Evolutionary conservation across 768 basidiomycete species (phyloP).

Genomic region (Clavaria fumosa): DNA sequence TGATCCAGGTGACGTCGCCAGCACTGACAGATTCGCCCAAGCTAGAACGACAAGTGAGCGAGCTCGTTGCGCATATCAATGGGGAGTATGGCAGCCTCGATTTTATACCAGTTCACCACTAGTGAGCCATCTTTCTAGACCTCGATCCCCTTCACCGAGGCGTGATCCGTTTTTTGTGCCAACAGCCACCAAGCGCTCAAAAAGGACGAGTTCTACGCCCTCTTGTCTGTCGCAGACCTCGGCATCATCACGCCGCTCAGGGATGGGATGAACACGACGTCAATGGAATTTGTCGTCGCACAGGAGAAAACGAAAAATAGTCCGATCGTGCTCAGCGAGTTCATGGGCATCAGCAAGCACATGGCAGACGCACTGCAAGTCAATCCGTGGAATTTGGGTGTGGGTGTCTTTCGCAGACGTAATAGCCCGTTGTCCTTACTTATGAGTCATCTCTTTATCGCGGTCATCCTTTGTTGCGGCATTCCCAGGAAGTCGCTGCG

Average conservation of each 20-base stretch:
- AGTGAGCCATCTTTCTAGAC: conserved; percentile 38
- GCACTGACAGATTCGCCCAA: conserved; percentile 85
- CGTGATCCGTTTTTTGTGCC: background rate
- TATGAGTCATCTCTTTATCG: conserved; percentile 4
- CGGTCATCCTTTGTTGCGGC: conserved; percentile 5
- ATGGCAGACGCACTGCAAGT: conserved; percentile 83
- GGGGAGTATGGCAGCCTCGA: conserved; percentile 89
- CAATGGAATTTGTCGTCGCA: conserved; percentile 95
- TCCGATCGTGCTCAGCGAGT: conserved; percentile 87
- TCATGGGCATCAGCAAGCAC: conserved; percentile 91
- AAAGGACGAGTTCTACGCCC: conserved; percentile 95
- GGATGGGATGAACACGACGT: conserved; percentile 98
- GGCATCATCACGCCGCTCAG: conserved; percentile 90
- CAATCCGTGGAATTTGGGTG: conserved; percentile 93
- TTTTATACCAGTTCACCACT: conserved; percentile 96
- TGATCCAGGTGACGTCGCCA: conserved; percentile 89
- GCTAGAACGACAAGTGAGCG: conserved; percentile 84
- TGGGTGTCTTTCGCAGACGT: conserved; percentile 30
- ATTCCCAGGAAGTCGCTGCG: conserved; percentile 58
- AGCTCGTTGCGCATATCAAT: conserved; percentile 89
- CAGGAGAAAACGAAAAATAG: conserved; percentile 73
- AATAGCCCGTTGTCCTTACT: too few relatives aligned
- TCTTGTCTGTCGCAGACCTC: conserved; percentile 84
- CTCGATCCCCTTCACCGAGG: too few relatives aligned
- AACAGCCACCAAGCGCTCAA: conserved; percentile 89